Evolutionary conservation across 2,329 filamentous ascomycete species (phyloP), one percentile per base, ranked within the genome.

Genomic region (Diaporthe vexans): DNA sequence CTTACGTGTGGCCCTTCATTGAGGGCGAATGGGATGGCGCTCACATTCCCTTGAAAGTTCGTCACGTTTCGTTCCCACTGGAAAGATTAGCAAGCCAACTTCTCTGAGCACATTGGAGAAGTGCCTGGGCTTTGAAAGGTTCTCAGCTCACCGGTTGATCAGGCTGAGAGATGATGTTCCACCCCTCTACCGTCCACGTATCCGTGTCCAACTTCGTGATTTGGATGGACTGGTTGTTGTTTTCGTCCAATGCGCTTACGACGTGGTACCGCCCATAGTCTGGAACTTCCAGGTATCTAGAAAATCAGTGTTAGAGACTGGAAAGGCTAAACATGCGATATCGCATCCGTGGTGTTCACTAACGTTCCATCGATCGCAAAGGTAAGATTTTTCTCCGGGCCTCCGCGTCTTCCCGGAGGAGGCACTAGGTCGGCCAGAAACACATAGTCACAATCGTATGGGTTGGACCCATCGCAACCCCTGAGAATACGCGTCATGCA

Each of bases 141-240:
- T 35, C 11, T 29, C 13, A 43, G 35, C 59, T 51, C 24, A 65
- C 59, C 3, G 76, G 56, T 69, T 75, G 74, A 40, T 77, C 76
- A 17, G 76, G 70, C 13, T 75, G 58, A 13, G 76, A 76, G 46
- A 77, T 77, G 21, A 76, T 71, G 48, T 76, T 67, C 76, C 76
- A 77, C 11, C 35, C 70, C n/a, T 63, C 56, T 26, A 77, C 76
- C 3, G 67, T 75, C 76, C 76, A 77, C 3, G 51, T 37, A 3
- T 68, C 68, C 2, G 74, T 76, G 29, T 77, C 59, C 29, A 77
- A 46, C 58, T 54, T 35, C 0, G 74, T 75, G 40, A 77, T 77
- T n/a, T 61, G 56, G 33, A 77, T 72, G 1, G 74, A 71, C 59
- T 77, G 76, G 24, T 65, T 59, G 17, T 51, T 57, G 10, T 72